Conservation (phyloP, 2,329 filamentous ascomycete species). For the Emydomyces testavorans region DNA sequence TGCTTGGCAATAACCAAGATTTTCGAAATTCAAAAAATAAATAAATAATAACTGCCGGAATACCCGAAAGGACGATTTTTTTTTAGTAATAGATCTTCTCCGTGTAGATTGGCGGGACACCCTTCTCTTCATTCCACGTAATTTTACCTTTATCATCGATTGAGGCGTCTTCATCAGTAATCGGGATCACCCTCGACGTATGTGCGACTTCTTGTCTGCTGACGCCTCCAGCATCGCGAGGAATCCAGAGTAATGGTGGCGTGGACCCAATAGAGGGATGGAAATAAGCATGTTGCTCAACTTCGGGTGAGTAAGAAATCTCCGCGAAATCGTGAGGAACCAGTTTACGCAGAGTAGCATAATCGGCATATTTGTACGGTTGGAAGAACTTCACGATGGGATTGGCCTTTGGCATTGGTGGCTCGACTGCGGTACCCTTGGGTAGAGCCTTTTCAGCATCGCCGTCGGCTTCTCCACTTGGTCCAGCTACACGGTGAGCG, state of each 20-base stretch:
- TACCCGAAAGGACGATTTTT: background rate
- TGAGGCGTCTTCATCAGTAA: constrained; percentile 65
- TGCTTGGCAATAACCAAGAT: too few relatives aligned
- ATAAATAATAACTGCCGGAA: background rate
- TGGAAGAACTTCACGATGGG: constrained; percentile 51
- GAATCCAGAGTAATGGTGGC: constrained; percentile 71
- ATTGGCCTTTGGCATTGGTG: constrained; percentile 26
- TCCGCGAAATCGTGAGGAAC: constrained; percentile 49
- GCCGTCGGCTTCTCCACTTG: constrained; percentile 20
- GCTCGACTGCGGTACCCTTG: constrained; percentile 24
- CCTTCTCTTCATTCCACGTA: constrained; percentile 46
- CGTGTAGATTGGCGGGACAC: constrained; percentile 48
- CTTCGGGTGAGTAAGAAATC: constrained; percentile 50
- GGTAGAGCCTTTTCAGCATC: constrained; percentile 23
- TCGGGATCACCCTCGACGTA: constrained; percentile 58
- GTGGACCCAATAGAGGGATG: constrained; percentile 56
- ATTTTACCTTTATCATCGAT: constrained; percentile 60
- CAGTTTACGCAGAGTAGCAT: constrained; percentile 55
- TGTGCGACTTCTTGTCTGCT: constrained; percentile 66
- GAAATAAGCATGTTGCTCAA: constrained; percentile 58
- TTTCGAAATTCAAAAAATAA: background rate
- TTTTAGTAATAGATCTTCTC: constrained; percentile 44
- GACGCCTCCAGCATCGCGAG: constrained; percentile 60
- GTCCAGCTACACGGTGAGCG: constrained; percentile 22
- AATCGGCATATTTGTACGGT: constrained; percentile 66